Conservation (phyloP, 2,329 filamentous ascomycete genomes). For the Pseudogymnoascus sp. region DNA sequence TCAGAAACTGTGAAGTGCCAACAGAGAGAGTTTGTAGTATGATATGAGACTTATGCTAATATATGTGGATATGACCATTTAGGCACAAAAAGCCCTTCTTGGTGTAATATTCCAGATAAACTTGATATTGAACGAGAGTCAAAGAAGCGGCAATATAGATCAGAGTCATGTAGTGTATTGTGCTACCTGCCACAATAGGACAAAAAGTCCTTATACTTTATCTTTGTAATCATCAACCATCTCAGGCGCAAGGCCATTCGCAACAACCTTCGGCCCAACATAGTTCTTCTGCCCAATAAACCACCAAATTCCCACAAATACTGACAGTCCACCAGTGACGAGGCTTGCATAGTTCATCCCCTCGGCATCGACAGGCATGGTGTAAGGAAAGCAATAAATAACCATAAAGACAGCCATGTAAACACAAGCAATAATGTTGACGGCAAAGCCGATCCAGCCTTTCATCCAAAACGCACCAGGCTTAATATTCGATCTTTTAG, state of each 20-base stretch:
- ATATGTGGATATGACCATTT: too few species aligned
- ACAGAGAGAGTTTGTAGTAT: too few species aligned
- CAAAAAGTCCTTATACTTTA: not conserved
- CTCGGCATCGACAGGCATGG: conserved; percentile 36
- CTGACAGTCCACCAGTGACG: conserved; percentile 38
- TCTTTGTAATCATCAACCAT: not conserved
- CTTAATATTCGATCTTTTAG: conserved; percentile 36
- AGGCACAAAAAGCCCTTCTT: too few species aligned
- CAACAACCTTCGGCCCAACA: conserved; percentile 20
- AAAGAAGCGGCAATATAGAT: too few species aligned
- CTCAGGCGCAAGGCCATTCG: not conserved
- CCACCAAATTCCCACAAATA: conserved; percentile 38
- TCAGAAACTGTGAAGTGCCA: too few species aligned
- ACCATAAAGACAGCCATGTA: conserved; percentile 57
- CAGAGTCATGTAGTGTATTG: not conserved
- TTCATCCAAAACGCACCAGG: conserved; percentile 54
- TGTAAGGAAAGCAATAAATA: conserved; percentile 54
- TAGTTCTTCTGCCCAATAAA: conserved; percentile 25
- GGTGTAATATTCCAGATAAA: too few species aligned
- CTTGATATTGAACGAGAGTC: too few species aligned
- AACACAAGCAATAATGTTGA: conserved; percentile 45
- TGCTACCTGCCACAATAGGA: not conserved
- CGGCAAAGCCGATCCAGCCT: conserved; percentile 38
- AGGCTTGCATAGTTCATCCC: conserved; percentile 48
- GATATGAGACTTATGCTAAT: too few species aligned